Conservation (phyloP, 768 basidiomycete species). For the Strobilomyces echinocephalus region DNA sequence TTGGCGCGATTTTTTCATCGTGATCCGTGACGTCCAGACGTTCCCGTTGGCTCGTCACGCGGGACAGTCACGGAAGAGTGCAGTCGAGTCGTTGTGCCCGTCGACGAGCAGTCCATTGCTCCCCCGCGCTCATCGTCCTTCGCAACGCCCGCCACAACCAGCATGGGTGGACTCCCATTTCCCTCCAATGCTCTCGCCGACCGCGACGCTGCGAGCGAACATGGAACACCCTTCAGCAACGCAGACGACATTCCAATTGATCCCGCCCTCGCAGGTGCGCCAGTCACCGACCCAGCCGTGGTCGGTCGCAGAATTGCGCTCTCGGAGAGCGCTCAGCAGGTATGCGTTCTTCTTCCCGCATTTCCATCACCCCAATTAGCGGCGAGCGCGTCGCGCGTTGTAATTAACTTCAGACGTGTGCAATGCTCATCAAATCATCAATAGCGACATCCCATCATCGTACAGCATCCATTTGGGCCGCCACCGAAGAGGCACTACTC, state of each 20-base stretch:
- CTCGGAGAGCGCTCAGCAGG: conserved; percentile 27
- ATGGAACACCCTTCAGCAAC: conserved; percentile 54
- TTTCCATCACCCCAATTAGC: conserved; percentile 17
- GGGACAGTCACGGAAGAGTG: conserved; percentile 27
- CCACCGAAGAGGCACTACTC: conserved; percentile 22
- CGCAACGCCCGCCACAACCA: conserved; percentile 7
- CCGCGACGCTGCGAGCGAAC: conserved; percentile 56
- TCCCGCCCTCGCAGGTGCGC: conserved; percentile 55
- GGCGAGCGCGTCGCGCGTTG: conserved; percentile 70
- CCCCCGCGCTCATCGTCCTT: conserved; percentile 14
- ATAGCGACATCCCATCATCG: conserved; percentile 24
- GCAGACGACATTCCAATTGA: conserved; percentile 74
- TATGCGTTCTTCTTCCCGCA: conserved; percentile 31
- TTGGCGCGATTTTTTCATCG: conserved; percentile 6
- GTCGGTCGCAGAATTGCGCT: conserved; percentile 26
- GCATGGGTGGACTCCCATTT: conserved; percentile 63
- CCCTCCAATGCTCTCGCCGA: conserved; percentile 37
- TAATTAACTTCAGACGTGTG: conserved; percentile 29
- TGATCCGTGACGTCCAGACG: conserved; percentile 24
- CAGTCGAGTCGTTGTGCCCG: conserved; percentile 32
- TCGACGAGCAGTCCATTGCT: conserved; percentile 31
- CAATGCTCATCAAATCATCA: conserved; percentile 17
- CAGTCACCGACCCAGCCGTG: conserved; percentile 51
- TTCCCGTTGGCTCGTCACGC: conserved; percentile 27
- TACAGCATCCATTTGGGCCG: conserved; percentile 28